A percentile compares a stretch with the other conserved stretches of the same genome.
Evolutionary conservation across 2,329 filamentous ascomycete species (phyloP).

Genomic region (Clonostachys rhizophaga): DNA sequence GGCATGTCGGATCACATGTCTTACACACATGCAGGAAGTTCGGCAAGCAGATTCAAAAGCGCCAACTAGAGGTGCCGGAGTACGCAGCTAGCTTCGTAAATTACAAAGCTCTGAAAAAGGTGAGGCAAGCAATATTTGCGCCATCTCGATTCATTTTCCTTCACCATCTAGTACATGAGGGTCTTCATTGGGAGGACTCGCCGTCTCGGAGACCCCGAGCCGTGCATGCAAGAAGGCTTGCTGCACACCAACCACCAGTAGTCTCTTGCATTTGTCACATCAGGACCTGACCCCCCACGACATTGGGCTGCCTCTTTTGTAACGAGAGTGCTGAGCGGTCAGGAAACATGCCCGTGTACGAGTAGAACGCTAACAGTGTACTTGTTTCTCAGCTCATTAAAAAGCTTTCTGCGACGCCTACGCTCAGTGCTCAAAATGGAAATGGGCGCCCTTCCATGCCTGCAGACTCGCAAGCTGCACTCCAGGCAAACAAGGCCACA

Average conservation of each 20-base stretch:
- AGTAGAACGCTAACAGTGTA: too few relatives aligned
- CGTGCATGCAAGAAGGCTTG: too few relatives aligned
- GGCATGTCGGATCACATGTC: neutral
- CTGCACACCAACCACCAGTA: too few relatives aligned
- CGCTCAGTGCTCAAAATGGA: constrained; percentile 72
- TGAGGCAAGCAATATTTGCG: constrained; percentile 28
- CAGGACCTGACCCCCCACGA: too few relatives aligned
- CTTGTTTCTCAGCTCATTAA: constrained; percentile 77
- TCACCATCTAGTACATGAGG: too few relatives aligned
- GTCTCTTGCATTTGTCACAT: too few relatives aligned
- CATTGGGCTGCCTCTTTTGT: too few relatives aligned
- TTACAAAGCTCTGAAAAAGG: constrained; percentile 99
- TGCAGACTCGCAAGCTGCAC: constrained; percentile 76
- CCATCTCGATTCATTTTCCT: constrained; percentile 3
- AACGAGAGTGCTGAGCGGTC: too few relatives aligned
- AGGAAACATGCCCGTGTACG: too few relatives aligned
- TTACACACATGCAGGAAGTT: constrained; percentile 72
- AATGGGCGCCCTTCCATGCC: constrained; percentile 36
- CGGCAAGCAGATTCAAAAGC: constrained; percentile 98
- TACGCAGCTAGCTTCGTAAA: constrained; percentile 99
- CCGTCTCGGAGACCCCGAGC: too few relatives aligned
- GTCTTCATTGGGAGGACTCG: too few relatives aligned
- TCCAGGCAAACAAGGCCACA: constrained; percentile 95
- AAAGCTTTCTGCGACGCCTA: constrained; percentile 88
- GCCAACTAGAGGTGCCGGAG: constrained; percentile 97